Percentiles rank a stretch among this genome's conserved stretches.
Evolutionary conservation across 2,329 filamentous ascomycete species (phyloP).

Genomic region (Tolypocladium cylindrosporum): DNA sequence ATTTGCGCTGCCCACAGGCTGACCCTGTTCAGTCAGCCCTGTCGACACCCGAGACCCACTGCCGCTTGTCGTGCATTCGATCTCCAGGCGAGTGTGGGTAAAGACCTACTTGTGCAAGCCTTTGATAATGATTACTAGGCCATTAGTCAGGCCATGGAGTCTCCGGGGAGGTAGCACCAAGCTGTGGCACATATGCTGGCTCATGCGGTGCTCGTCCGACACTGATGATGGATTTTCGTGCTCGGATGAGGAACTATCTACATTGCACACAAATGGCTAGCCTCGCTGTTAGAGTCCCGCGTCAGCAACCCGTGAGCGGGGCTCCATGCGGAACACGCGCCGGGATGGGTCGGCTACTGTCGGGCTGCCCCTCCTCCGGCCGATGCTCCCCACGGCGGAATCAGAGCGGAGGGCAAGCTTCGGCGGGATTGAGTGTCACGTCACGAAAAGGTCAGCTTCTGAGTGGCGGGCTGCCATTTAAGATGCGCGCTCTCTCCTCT

Average conservation of each 20-base stretch:
- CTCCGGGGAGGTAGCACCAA: not conserved
- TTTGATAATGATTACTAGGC: not conserved
- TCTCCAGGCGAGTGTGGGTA: not conserved
- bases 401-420: not conserved
- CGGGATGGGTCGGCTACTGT: constrained; percentile 15
- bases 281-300: not conserved
- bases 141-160: not conserved
- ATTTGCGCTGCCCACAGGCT: not conserved
- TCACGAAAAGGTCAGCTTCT: not conserved
- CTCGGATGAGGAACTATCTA: not conserved
- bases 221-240: not conserved
- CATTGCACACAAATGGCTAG: not conserved
- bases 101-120: not conserved
- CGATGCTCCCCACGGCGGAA: constrained; percentile 12
- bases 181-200: not conserved
- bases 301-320: not conserved
- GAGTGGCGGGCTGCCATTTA: not conserved
- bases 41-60: not conserved
- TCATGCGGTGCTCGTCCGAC: not conserved
- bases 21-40: not conserved
- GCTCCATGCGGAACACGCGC: constrained; percentile 12
- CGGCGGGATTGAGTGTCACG: not conserved
- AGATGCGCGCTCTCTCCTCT: not conserved
- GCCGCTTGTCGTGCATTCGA: not conserved
- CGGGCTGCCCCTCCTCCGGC: constrained; percentile 12